These are phyloP conservation scores for Otatea glauca DNA, from an alignment of 176 grass and related monocot species.

Conservation along the genomic window DNA sequence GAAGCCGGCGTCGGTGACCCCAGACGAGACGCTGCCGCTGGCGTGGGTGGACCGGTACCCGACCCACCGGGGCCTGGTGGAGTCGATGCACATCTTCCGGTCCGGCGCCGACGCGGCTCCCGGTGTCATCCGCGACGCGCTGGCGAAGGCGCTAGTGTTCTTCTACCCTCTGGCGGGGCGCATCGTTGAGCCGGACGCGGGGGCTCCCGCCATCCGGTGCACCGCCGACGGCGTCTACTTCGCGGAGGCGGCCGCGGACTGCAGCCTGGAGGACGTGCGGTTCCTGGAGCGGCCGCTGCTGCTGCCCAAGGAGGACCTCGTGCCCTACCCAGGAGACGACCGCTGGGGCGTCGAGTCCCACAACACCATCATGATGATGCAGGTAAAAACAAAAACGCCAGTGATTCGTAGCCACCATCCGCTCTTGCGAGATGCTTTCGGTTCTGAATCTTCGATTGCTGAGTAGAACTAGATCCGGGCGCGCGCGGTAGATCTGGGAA, in stretches of 20 bases:
- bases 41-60: conserved; percentile 96
- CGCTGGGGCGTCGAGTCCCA: conserved; percentile 71
- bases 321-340: conserved; percentile 74
- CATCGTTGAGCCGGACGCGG: conserved; percentile 64
- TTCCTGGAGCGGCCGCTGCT: conserved; percentile 87
- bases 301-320: conserved; percentile 81
- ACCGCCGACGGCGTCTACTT: conserved; percentile 90
- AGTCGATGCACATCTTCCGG: conserved; percentile 93
- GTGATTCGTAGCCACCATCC: neutral
- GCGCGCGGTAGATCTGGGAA: conserved; percentile 49
- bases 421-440: neutral
- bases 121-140: conserved; percentile 65
- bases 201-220: conserved; percentile 71
- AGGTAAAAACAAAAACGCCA: conserved; percentile 53
- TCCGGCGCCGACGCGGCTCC: conserved; percentile 55
- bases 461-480: conserved; percentile 31
- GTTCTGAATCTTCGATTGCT: neutral
- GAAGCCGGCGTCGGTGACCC: conserved; percentile 66
- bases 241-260: conserved; percentile 72
- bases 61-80: conserved; percentile 91
- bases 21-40: conserved; percentile 65
- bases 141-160: conserved; percentile 66
- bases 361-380: conserved; percentile 99
- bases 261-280: conserved; percentile 84
- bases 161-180: conserved; percentile 94